Percentiles rank a stretch among this genome's conserved stretches.
These are phyloP conservation scores for Glebionis coronaria DNA, from an alignment of 129 eudicot species.

Conservation along the genomic window DNA sequence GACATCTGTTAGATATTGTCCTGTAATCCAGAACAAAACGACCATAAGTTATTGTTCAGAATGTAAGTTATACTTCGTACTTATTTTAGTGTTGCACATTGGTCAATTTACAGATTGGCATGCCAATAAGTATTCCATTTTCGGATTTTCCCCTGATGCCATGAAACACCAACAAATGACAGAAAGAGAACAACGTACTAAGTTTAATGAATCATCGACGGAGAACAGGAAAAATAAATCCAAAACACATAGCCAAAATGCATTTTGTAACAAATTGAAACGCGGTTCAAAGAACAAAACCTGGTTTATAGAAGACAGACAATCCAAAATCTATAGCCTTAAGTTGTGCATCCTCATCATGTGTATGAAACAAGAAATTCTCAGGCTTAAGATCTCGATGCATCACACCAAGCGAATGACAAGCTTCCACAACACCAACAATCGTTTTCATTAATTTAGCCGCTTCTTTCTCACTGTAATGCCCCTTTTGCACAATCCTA, in stretches of 20 bases:
- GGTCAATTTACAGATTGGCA: background rate
- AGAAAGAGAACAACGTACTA: background rate
- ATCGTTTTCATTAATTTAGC: conserved; percentile 47
- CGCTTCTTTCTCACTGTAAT: conserved; percentile 58
- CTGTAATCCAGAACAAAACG: conserved; percentile 21
- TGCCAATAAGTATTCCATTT: background rate
- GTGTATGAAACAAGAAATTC: conserved; percentile 46
- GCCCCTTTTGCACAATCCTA: conserved; percentile 61
- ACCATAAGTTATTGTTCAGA: background rate
- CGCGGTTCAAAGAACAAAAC: conserved; percentile 26
- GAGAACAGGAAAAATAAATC: background rate
- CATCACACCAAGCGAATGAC: conserved; percentile 74
- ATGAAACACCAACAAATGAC: background rate
- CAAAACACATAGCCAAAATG: background rate
- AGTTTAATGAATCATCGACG: background rate
- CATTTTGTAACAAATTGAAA: background rate
- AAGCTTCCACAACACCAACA: conserved; percentile 58
- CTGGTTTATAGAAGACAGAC: conserved; percentile 65
- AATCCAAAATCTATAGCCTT: conserved; percentile 71
- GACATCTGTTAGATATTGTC: conserved; percentile 53
- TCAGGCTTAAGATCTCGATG: conserved; percentile 74
- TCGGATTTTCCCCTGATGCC: too few relatives aligned
- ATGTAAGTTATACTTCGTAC: too few relatives aligned
- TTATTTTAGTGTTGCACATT: background rate
- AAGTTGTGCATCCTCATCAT: conserved; percentile 52